phyloP scores from a whole-genome alignment of 2,329 filamentous ascomycete genomes.

The Fusarium tjaetaba region DNA sequence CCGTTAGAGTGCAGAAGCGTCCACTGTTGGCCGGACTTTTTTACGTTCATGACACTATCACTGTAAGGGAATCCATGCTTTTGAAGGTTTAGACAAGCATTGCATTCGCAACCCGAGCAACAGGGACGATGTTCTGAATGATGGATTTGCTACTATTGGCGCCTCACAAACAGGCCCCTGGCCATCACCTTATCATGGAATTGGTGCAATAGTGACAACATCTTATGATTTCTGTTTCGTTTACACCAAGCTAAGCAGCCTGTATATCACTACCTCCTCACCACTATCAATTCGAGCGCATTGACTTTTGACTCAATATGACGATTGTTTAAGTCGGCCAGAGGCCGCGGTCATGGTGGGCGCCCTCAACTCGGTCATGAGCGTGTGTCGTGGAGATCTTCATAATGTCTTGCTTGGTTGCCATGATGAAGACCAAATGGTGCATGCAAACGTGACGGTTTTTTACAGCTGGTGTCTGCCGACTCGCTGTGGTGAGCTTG shows the following conservation, averaged over 20 bases:
- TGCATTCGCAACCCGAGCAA: conserved; percentile 25
- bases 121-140: background rate
- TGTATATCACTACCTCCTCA: conserved; percentile 1
- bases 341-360: conserved; percentile 27
- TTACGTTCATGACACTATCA: conserved; percentile 9
- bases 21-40: conserved; percentile 8
- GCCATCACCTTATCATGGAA: conserved; percentile 5
- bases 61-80: conserved; percentile 32
- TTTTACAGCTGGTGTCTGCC: conserved; percentile 30
- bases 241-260: conserved; percentile 3
- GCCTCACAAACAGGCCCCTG: conserved; percentile 18
- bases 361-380: background rate
- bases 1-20: conserved; percentile 40
- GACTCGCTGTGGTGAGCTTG: conserved; percentile 38
- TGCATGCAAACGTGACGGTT: conserved; percentile 26
- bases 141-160: conserved; percentile 21
- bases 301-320: conserved; percentile 24
- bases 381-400: background rate
- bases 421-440: background rate
- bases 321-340: conserved; percentile 20
- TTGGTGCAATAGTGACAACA: conserved; percentile 17
- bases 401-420: conserved; percentile 21
- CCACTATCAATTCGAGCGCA: conserved; percentile 2
- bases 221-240: conserved; percentile 35
- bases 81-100: conserved; percentile 29